A percentile compares a stretch with the other conserved stretches of the same genome.
These are phyloP conservation scores for Fomitopsis pulvina DNA, from an alignment of 768 basidiomycete species.

Conservation along the genomic window DNA sequence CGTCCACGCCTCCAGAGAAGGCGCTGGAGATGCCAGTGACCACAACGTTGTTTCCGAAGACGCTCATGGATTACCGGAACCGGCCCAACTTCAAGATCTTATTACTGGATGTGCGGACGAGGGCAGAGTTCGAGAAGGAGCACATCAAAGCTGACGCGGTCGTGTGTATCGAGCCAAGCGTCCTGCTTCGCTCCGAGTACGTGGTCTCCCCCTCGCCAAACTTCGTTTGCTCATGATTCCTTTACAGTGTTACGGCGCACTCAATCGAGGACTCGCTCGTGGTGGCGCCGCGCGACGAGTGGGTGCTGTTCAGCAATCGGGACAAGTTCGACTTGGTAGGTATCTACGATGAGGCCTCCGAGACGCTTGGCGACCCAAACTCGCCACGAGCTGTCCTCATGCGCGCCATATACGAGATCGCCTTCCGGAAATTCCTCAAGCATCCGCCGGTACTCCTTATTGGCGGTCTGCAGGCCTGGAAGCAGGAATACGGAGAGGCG, in stretches of 20 bases:
- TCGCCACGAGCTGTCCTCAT: constrained; percentile 56
- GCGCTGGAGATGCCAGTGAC: constrained; percentile 49
- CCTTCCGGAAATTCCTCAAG: constrained; percentile 65
- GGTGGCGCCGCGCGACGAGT: constrained; percentile 64
- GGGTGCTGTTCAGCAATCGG: constrained; percentile 71
- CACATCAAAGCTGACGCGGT: constrained; percentile 63
- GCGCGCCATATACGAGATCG: constrained; percentile 64
- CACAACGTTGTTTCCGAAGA: constrained; percentile 53
- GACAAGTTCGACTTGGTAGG: constrained; percentile 86
- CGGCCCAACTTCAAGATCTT: constrained; percentile 50
- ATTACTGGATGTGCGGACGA: constrained; percentile 75
- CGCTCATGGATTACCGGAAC: constrained; percentile 52
- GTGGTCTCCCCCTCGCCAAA: constrained; percentile 18
- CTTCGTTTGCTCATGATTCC: background rate
- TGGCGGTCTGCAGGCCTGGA: constrained; percentile 85
- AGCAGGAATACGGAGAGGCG: constrained; percentile 42
- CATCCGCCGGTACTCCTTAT: constrained; percentile 76
- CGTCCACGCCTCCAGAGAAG: constrained; percentile 26
- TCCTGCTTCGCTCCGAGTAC: constrained; percentile 64
- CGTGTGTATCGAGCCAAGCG: constrained; percentile 81
- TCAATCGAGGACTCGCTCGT: constrained; percentile 70
- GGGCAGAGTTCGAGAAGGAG: constrained; percentile 69
- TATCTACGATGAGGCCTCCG: constrained; percentile 69
- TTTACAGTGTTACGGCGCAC: constrained; percentile 52
- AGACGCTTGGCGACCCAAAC: constrained; percentile 38